phyloP scores from a whole-genome alignment of 768 basidiomycete species.

The Termitomyces sp. region DNA sequence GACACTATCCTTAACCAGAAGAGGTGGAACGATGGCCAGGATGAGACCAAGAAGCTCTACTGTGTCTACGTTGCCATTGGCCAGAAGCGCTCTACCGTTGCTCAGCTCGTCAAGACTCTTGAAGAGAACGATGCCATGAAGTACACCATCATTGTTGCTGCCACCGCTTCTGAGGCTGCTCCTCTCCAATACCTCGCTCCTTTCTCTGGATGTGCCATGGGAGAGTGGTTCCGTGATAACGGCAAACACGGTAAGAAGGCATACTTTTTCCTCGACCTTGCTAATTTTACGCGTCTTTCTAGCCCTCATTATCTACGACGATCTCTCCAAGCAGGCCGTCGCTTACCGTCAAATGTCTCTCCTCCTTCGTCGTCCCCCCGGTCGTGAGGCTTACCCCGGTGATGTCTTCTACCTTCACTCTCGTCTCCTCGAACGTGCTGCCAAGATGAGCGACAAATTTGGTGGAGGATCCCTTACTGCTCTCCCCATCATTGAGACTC shows the following conservation, averaged over 20 bases:
- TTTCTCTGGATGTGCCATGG: conserved; percentile 99
- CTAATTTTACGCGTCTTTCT: conserved; percentile 8
- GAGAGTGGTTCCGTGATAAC: conserved; percentile 99
- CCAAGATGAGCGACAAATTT: conserved; percentile 99
- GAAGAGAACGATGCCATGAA: conserved; percentile 99
- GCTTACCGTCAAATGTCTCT: conserved; percentile 99
- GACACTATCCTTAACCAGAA: conserved; percentile 99
- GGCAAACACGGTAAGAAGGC: conserved; percentile 84
- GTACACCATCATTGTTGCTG: conserved; percentile 99
- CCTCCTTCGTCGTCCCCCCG: conserved; percentile 98
- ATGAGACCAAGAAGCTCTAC: conserved; percentile 97
- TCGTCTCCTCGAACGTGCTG: conserved; percentile 98
- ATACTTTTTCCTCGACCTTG: neutral
- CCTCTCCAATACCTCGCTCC: conserved; percentile 99
- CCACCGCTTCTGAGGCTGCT: conserved; percentile 98
- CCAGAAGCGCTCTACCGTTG: conserved; percentile 99
- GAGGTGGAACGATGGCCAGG: conserved; percentile 97
- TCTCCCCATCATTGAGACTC: conserved; percentile 99
- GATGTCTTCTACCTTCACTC: conserved; percentile 99
- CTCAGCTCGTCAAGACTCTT: conserved; percentile 98
- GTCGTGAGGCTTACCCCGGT: conserved; percentile 99
- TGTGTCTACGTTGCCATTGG: conserved; percentile 99
- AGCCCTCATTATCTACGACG: conserved; percentile 99
- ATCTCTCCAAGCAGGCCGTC: conserved; percentile 99
- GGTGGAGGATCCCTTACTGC: conserved; percentile 99